phyloP scores from a whole-genome alignment of 2,329 filamentous ascomycete genomes.

The Diaporthe sp. region DNA sequence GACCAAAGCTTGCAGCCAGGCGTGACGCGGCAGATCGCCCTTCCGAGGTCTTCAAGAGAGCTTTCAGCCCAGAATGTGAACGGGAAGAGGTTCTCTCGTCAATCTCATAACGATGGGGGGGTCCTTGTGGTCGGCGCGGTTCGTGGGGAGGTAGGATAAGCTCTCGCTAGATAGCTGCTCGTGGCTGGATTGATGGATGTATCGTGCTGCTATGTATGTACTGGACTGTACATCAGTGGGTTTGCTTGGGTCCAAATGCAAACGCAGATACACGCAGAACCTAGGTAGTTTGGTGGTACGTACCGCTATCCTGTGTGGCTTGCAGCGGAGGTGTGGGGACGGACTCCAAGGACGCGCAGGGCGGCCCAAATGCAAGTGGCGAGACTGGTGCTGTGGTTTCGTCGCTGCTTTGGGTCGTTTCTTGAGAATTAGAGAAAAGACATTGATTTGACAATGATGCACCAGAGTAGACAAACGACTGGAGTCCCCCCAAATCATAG shows the following conservation, averaged over 20 bases:
- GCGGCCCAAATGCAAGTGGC: constrained; percentile 7
- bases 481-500: constrained; percentile 6
- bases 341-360: neutral
- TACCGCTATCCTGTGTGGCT: constrained; percentile 1
- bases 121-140: neutral
- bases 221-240: constrained; percentile 15
- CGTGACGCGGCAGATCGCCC: constrained; percentile 20
- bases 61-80: constrained; percentile 34
- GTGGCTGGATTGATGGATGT: constrained; percentile 7
- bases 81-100: constrained; percentile 4
- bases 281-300: constrained; percentile 24
- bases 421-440: neutral
- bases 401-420: neutral
- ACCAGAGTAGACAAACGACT: neutral
- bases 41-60: constrained; percentile 21
- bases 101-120: constrained; percentile 39
- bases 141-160: constrained; percentile 26
- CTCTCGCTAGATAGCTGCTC: constrained; percentile 29
- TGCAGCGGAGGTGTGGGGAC: constrained; percentile 24
- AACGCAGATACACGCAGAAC: neutral
- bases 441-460: constrained; percentile 16
- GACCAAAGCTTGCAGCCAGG: constrained; percentile 39
- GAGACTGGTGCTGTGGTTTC: constrained; percentile 4
- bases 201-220: constrained; percentile 29
- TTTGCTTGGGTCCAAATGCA: constrained; percentile 8